phyloP scores from a whole-genome alignment of 768 basidiomycete species.

The Mycena belliarum region DNA sequence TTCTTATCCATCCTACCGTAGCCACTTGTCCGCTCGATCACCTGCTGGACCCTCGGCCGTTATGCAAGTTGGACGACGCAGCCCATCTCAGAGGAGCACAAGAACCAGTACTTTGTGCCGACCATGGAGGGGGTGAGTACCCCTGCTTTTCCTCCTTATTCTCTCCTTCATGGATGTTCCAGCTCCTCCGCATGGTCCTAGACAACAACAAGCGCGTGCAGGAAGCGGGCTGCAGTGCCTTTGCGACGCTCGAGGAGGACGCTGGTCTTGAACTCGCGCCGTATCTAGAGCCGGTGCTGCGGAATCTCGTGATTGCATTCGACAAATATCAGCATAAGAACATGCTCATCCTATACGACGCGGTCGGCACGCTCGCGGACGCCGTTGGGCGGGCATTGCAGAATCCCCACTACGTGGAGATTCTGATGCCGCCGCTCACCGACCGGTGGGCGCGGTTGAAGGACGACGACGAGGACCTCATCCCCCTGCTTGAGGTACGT shows the following conservation, averaged over 20 bases:
- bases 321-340: slow-evolving; percentile 99
- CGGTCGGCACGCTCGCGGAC: slow-evolving; percentile 97
- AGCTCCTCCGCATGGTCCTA: slow-evolving; percentile 96
- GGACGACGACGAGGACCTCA: slow-evolving; percentile 90
- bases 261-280: slow-evolving; percentile 88
- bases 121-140: slow-evolving; percentile 91
- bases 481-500: slow-evolving; percentile 94
- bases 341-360: slow-evolving; percentile 96
- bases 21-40: slow-evolving; percentile 95
- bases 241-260: slow-evolving; percentile 98
- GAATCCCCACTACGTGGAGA: slow-evolving; percentile 86
- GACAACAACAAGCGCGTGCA: slow-evolving; percentile 99
- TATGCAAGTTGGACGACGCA: slow-evolving; percentile 98
- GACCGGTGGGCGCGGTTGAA: slow-evolving; percentile 87
- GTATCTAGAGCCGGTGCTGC: slow-evolving; percentile 91
- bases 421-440: slow-evolving; percentile 94
- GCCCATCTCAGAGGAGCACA: slow-evolving; percentile 81
- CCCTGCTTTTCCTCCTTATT: not conserved
- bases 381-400: slow-evolving; percentile 89
- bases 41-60: slow-evolving; percentile 98
- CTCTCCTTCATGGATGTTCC: not conserved
- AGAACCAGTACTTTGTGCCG: slow-evolving; percentile 88
- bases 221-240: slow-evolving; percentile 98
- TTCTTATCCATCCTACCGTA: not conserved
- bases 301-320: slow-evolving; percentile 94